These are phyloP conservation scores for Stenogyne calaminthoides DNA, from an alignment of 305 asterid species.

Conservation along the genomic window DNA sequence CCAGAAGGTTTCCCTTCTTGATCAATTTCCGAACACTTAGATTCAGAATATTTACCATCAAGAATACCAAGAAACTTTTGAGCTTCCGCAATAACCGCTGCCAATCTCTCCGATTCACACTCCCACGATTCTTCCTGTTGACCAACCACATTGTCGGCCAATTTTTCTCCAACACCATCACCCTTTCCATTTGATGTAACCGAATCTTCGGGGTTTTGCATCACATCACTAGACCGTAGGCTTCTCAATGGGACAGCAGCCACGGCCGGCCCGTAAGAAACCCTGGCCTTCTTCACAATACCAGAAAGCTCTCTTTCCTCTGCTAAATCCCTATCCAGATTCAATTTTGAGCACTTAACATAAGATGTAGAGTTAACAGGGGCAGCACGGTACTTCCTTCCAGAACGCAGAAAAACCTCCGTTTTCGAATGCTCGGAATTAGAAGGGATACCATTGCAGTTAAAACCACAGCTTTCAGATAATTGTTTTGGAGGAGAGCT, in stretches of 20 bases:
- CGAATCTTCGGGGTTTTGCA: not conserved
- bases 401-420: not conserved
- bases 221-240: slow-evolving; percentile 1
- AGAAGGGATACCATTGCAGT: not conserved
- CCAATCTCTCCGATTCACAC: slow-evolving; percentile 4
- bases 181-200: not conserved
- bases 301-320: not conserved
- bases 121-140: not conserved
- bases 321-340: not conserved
- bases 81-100: not conserved
- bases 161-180: not conserved
- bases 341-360: not conserved
- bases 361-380: not conserved
- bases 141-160: not conserved
- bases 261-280: not conserved
- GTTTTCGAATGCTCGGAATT: not conserved
- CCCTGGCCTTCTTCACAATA: not conserved
- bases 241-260: slow-evolving; percentile 33
- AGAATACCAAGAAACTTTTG: slow-evolving; percentile 1
- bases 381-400: not conserved
- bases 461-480: not conserved
- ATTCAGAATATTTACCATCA: not conserved
- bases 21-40: not conserved
- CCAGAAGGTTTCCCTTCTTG: not conserved
- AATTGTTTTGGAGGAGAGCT: slow-evolving; percentile 21